Conservation (phyloP, 768 basidiomycete genomes). For the Russula earlei region DNA sequence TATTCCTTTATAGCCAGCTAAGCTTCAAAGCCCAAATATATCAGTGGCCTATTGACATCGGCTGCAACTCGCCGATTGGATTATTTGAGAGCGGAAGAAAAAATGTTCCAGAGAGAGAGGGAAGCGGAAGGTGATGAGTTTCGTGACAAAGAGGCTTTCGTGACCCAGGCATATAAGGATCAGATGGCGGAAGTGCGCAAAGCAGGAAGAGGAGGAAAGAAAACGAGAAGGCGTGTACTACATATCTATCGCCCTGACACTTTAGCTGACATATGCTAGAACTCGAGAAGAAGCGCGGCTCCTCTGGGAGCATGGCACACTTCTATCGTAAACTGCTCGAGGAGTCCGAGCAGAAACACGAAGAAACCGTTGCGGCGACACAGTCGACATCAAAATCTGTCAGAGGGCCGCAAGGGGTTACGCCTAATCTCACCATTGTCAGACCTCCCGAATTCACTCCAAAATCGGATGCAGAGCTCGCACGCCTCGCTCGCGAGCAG, state of each 20-base stretch:
- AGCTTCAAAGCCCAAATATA: constrained; percentile 77
- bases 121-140: constrained; percentile 92
- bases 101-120: constrained; percentile 90
- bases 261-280: constrained; percentile 22
- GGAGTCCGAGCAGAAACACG: constrained; percentile 73
- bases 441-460: constrained; percentile 58
- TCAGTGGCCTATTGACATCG: constrained; percentile 62
- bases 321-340: constrained; percentile 76
- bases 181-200: constrained; percentile 87
- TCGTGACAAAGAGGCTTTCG: constrained; percentile 91
- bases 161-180: constrained; percentile 93
- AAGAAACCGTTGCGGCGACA: constrained; percentile 77
- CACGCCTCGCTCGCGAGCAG: constrained; percentile 53
- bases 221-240: constrained; percentile 64
- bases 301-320: constrained; percentile 68
- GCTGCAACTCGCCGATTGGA: constrained; percentile 87
- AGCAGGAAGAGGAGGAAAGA: constrained; percentile 91
- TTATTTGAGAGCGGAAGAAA: constrained; percentile 89
- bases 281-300: constrained; percentile 49
- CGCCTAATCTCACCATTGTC: constrained; percentile 62
- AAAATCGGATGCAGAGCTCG: constrained; percentile 66
- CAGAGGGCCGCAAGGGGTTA: constrained; percentile 53
- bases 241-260: neutral
- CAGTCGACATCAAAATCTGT: constrained; percentile 37
- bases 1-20: neutral